Base-by-base conservation (phyloP, 495 filamentous ascomycete genomes). In the Aspergillus taichungensis region DNA sequence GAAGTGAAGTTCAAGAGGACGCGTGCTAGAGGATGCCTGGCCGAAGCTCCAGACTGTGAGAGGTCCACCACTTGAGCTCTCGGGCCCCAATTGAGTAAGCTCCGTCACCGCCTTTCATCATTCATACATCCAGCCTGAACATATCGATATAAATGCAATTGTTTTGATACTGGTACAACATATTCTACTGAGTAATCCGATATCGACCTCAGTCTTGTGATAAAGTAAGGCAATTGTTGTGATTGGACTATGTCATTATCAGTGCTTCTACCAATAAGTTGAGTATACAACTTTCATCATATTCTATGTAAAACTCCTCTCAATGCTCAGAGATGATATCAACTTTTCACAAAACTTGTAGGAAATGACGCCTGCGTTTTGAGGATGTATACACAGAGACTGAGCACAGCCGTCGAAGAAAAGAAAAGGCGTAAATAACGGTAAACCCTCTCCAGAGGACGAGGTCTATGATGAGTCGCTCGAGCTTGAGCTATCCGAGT, bases 11-110 rank as follows among this genome's bases (percentile, higher is more conserved):
- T 52, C 45, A 44, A 55, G 60, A 61, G 54, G 64, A 69, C 66
- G 68, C 63, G 68, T 64, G 60, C 60, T 53, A 57, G 54, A 59
- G 62, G 60, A 56, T 67, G 68, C 66, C 68, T 72, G 59, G 59
- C 51, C 55, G 63, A 49, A 71, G 66, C 64, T 68, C 54, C 18
- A 24, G 18, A 24, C 18, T 24, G 18, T 24, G 18, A 24, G 18
- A 24, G 18, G 18, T 24, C 18, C 18, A 24, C 18, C 18, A 24
- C 18, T 24, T 43, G 55, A 69, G 65, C 62, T 67, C 65, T 46
- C 48, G 54, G 50, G 40, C 42, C 42, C 35, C 45, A 28, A 43
- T 54, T 54, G 55, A 52, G 49, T 54, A 51, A 55, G 56, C 51
- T 56, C 46, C 36, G 50, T 57, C 51, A 57, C 54, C 54, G 51